Conservation (phyloP, 2,329 filamentous ascomycete species). For the Fusarium paranaense region DNA sequence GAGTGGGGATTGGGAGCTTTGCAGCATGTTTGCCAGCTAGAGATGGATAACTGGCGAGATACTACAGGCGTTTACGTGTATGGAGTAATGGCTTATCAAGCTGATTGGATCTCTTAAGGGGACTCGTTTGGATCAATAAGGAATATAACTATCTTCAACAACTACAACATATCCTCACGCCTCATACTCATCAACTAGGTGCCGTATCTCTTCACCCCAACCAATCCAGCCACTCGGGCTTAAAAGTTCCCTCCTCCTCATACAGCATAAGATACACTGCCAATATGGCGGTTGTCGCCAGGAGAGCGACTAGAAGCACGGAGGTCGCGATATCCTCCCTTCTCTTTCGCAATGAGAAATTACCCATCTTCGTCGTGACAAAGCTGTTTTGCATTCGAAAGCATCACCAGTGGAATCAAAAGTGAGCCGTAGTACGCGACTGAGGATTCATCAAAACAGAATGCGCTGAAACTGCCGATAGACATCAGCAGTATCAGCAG, state of each 20-base stretch:
- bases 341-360: neutral
- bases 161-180: neutral
- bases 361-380: too few species aligned
- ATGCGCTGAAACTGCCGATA: too few species aligned
- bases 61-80: conserved; percentile 17
- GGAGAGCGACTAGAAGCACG: neutral
- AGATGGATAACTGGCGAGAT: conserved; percentile 6
- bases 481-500: too few species aligned
- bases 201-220: neutral
- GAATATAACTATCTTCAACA: neutral
- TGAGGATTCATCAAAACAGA: too few species aligned
- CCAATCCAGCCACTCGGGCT: neutral
- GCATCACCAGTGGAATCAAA: too few species aligned
- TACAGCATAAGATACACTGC: neutral
- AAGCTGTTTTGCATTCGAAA: too few species aligned
- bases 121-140: conserved; percentile 10
- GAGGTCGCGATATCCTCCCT: too few species aligned
- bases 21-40: conserved; percentile 44
- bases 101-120: conserved; percentile 5
- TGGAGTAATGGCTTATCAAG: conserved; percentile 32
- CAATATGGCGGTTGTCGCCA: neutral
- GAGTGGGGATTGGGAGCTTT: conserved; percentile 45
- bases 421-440: too few species aligned
- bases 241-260: neutral
- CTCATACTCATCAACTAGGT: neutral